These are phyloP conservation scores for Elongisporangium undulatum DNA, from an alignment of 352 stramenopile genomes.

Conservation along the genomic window DNA sequence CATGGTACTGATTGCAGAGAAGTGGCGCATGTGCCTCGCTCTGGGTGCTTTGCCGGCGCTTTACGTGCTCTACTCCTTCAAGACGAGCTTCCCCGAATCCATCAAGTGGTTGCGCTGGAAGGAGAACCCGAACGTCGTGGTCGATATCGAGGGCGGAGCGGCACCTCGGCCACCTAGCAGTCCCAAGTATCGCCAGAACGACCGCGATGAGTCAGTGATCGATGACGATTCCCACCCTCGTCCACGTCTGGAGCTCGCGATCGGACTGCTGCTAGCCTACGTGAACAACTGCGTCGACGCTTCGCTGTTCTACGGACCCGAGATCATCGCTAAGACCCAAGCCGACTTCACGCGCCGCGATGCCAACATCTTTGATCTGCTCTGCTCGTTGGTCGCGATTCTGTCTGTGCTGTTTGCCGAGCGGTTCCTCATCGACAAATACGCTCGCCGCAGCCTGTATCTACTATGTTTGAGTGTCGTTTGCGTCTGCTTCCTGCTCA, in stretches of 20 bases:
- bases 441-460: slow-evolving; percentile 63
- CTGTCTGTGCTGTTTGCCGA: slow-evolving; percentile 63
- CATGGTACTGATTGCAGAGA: slow-evolving; percentile 72
- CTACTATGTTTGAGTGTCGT: slow-evolving; percentile 69
- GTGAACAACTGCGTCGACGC: slow-evolving; percentile 87
- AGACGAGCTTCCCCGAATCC: slow-evolving; percentile 70
- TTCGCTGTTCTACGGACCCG: slow-evolving; percentile 84
- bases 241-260: slow-evolving; percentile 58
- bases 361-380: slow-evolving; percentile 75
- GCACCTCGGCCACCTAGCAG: slow-evolving; percentile 6
- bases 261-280: slow-evolving; percentile 77
- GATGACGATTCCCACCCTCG: slow-evolving; percentile 7
- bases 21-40: slow-evolving; percentile 70
- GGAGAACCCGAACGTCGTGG: slow-evolving; percentile 33
- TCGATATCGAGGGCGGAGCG: slow-evolving; percentile 34
- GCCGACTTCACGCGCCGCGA: slow-evolving; percentile 48
- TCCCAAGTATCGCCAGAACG: slow-evolving; percentile 1
- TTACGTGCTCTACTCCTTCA: slow-evolving; percentile 75
- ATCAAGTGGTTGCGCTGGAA: slow-evolving; percentile 76
- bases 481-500: slow-evolving; percentile 60
- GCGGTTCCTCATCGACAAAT: slow-evolving; percentile 64
- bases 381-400: slow-evolving; percentile 63
- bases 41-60: slow-evolving; percentile 69
- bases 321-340: slow-evolving; percentile 76
- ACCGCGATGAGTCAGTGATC: slow-evolving; percentile 4